A percentile compares a stretch with the other conserved stretches of the same genome.
Evolutionary conservation across 495 filamentous ascomycete genomes (phyloP).

Genomic region (Hypoxylon rickii): DNA sequence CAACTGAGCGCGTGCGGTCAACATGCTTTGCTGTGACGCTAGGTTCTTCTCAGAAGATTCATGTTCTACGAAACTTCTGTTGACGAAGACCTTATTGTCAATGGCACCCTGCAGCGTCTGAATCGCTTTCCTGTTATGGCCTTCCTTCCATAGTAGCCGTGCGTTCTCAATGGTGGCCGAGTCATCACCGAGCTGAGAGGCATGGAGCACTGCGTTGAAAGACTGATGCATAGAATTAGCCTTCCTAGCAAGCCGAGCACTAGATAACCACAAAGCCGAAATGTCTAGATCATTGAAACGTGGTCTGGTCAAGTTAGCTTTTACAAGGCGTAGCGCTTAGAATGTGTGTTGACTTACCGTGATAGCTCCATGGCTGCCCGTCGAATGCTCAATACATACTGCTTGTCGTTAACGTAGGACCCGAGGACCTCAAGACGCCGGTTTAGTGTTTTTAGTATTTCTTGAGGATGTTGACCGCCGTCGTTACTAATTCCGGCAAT

Average conservation of each 20-base stretch:
- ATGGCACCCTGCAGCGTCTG: conserved; percentile 86
- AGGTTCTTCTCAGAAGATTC: conserved; percentile 49
- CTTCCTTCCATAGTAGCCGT: conserved; percentile 90
- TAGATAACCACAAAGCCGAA: conserved; percentile 83
- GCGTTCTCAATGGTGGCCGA: conserved; percentile 93
- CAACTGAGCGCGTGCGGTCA: conserved; percentile 72
- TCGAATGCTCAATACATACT: conserved; percentile 87
- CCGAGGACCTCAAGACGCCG: conserved; percentile 83
- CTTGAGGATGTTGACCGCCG: conserved; percentile 43
- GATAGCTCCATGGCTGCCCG: conserved; percentile 82
- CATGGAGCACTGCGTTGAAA: conserved; percentile 91
- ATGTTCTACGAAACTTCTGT: conserved; percentile 44
- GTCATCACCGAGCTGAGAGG: conserved; percentile 78
- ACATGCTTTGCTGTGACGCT: conserved; percentile 56
- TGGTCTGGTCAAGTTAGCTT: conserved; percentile 47
- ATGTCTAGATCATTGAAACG: conserved; percentile 67
- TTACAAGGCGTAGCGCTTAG: conserved; percentile 6
- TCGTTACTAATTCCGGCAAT: conserved; percentile 61
- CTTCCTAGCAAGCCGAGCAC: conserved; percentile 84
- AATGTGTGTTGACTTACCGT: conserved; percentile 49
- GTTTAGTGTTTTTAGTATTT: conserved; percentile 64
- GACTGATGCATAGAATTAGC: conserved; percentile 78
- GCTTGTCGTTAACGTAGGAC: conserved; percentile 85
- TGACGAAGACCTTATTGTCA: conserved; percentile 67
- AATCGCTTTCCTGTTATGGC: conserved; percentile 93